Percentiles rank a stretch among this genome's conserved stretches.
These are phyloP conservation scores for Echeveria elegans DNA, from an alignment of 164 flowering plant genomes.

Conservation along the genomic window DNA sequence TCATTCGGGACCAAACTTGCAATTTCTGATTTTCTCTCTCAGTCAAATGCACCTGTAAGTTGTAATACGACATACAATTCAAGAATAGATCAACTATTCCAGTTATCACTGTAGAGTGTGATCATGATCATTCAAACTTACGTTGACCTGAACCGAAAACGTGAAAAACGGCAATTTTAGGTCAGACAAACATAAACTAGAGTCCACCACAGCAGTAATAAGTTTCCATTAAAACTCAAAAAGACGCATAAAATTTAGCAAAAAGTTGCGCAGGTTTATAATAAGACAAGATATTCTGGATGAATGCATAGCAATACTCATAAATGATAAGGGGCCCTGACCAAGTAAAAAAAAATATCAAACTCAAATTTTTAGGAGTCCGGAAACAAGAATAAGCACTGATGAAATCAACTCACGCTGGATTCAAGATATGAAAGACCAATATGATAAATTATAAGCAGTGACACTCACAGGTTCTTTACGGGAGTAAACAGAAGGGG, in stretches of 20 bases:
- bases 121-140: neutral
- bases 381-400: neutral
- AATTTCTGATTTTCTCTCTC: constrained; percentile 96
- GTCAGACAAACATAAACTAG: neutral
- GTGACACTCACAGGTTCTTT: constrained; percentile 79
- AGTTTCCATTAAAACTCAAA: neutral
- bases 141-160: neutral
- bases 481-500: constrained; percentile 92
- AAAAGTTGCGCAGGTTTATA: neutral
- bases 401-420: neutral
- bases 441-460: neutral
- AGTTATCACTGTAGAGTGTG: neutral
- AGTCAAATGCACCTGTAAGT: constrained; percentile 78
- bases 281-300: neutral
- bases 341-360: neutral
- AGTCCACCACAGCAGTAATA: neutral
- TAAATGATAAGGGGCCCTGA: neutral
- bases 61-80: neutral
- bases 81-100: neutral
- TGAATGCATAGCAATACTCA: neutral
- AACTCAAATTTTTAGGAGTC: neutral
- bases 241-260: neutral
- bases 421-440: neutral
- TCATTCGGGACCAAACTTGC: constrained; percentile 96
- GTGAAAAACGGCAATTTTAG: neutral